Conservation (phyloP, 345 rosid genomes). For the Brassica cretica region DNA sequence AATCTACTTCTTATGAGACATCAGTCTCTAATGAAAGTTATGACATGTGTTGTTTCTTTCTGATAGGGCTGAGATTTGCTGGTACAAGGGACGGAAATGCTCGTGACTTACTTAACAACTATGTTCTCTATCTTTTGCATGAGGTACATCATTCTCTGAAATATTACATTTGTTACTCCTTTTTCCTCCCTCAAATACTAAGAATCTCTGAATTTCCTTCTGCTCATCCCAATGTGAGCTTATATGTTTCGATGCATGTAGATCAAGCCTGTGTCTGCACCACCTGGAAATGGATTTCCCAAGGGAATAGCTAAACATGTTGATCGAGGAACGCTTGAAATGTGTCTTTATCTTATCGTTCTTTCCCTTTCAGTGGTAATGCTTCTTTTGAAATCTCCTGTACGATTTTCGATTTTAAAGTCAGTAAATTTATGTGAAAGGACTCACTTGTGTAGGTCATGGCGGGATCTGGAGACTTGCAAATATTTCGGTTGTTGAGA, state of each 20-base stretch:
- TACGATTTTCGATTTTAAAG: conserved; percentile 18
- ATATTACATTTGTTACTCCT: conserved; percentile 17
- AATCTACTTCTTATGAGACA: conserved; percentile 3
- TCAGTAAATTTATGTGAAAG: conserved; percentile 25
- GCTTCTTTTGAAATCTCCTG: conserved; percentile 7
- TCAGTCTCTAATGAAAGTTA: conserved; percentile 21
- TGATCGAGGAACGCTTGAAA: conserved; percentile 92
- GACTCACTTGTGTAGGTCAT: conserved; percentile 61
- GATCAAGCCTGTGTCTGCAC: conserved; percentile 78
- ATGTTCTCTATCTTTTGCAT: conserved; percentile 78
- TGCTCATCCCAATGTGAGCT: conserved; percentile 21
- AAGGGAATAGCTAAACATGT: conserved; percentile 77
- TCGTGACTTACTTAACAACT: conserved; percentile 77
- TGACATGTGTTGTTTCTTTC: conserved; percentile 33
- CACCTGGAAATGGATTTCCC: conserved; percentile 54
- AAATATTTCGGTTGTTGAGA: conserved; percentile 76
- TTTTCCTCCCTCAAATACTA: conserved; percentile 11
- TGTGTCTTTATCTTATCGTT: conserved; percentile 82
- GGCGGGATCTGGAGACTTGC: conserved; percentile 97
- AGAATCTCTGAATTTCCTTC: conserved; percentile 6
- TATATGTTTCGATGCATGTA: conserved; percentile 42
- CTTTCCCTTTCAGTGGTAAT: conserved; percentile 86
- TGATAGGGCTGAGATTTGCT: conserved; percentile 86
- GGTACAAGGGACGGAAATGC: conserved; percentile 88
- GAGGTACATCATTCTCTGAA: conserved; percentile 60